A percentile compares a stretch with the other conserved stretches of the same genome.
Evolutionary conservation across 2,329 filamentous ascomycete species (phyloP).

Genomic region (Neurospora crassa): DNA sequence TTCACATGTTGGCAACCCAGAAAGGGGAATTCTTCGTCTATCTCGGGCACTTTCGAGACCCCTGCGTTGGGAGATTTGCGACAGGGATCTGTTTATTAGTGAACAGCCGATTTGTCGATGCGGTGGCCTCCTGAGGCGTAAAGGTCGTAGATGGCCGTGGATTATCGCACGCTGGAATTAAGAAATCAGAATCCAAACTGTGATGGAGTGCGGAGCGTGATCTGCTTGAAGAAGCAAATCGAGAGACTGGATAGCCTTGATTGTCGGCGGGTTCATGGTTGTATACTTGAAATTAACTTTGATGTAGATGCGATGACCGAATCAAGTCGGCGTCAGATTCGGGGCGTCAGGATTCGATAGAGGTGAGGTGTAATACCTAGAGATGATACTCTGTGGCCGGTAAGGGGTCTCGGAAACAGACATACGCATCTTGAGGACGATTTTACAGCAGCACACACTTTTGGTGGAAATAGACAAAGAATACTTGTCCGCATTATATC

Average conservation of each 20-base stretch:
- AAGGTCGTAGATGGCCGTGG: not conserved
- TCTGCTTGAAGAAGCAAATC: not conserved
- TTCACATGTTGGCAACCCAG: not conserved
- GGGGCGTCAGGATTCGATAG: not conserved
- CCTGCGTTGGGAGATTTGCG: constrained; percentile 10
- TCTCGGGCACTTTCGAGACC: not conserved
- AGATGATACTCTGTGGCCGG: not conserved
- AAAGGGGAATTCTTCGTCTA: not conserved
- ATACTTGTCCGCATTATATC: not conserved
- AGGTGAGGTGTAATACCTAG: not conserved
- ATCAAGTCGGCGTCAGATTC: not conserved
- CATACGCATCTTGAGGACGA: not conserved
- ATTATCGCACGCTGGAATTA: not conserved
- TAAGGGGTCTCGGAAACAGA: not conserved
- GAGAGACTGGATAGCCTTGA: not conserved
- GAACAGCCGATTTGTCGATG: constrained; percentile 4
- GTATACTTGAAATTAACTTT: not conserved
- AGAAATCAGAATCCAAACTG: not conserved
- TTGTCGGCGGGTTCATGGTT: not conserved
- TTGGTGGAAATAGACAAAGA: not conserved
- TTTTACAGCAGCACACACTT: not conserved
- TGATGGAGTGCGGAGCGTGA: not conserved
- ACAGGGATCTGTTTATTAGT: constrained; percentile 11
- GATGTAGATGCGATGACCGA: not conserved
- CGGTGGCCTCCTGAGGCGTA: constrained; percentile 4